Base-by-base conservation (phyloP, 441 rosid species). In the Sinapis alba region DNA sequence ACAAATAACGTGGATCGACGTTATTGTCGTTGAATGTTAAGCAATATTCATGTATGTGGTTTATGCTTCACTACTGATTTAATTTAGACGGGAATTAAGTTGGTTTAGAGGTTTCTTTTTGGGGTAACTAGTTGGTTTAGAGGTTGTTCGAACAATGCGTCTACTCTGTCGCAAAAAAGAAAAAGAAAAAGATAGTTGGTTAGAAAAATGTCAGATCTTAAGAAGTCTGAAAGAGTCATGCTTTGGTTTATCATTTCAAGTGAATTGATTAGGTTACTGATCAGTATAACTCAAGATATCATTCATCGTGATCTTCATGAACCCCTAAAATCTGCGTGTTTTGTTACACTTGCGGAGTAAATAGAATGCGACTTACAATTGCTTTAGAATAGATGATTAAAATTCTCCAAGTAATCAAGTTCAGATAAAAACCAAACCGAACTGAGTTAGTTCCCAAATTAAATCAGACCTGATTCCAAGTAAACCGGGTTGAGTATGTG, bases 1-100 rank as follows among this genome's bases (percentile, higher is more conserved):
- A 69, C 21, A 24, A 24, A 69, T 50, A 41, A 53, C 79, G 65
- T 69, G 79, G 79, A 76, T 27, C 21, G 69, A 76, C 75, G 51
- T 41, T 63, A 43, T 12, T 15, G 12, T 53, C 24, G 26, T 19
- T n/a, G 60, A 57, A 56, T 26, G 65, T n/a, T 53, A 34, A 36
- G 60, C 59, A 32, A 23, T 56, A 18, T 38, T 56, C 16, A 41
- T 13, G 32, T 27, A 27, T 7, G 30, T 57, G 45, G 16, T 73
- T 41, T 38, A 18, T 2, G n/a, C 28, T 18, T 24, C 21, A 16
- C 2, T 38, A 15, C 19, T 38, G 62, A 32, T 54, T 36, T 34
- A 56, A 32, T 54, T 36, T 34, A 56, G 3, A 43, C 11, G 51
- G 54, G 16, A 16, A 15, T 47, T 47, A 15, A 47, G 20, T 16